These are phyloP conservation scores for Oxytropis ochrocephala DNA, from an alignment of 306 rosid species.

Conservation along the genomic window DNA sequence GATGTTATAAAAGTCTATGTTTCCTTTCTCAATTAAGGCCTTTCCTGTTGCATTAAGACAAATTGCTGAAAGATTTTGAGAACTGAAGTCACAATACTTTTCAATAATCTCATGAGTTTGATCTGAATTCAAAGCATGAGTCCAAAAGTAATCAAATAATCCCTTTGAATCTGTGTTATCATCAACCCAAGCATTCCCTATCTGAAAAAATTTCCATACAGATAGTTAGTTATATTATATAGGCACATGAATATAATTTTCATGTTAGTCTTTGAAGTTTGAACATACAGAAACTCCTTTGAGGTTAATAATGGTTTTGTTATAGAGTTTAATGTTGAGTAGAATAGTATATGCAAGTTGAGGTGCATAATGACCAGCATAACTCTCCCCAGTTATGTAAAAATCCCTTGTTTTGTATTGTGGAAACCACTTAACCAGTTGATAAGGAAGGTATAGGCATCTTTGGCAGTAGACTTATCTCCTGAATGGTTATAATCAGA, in stretches of 20 bases:
- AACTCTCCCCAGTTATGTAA: conserved; percentile 55
- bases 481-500: conserved; percentile 32
- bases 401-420: conserved; percentile 46
- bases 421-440: conserved; percentile 65
- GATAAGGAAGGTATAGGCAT: conserved; percentile 44
- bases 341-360: conserved; percentile 48
- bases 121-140: conserved; percentile 52
- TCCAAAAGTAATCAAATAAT: conserved; percentile 35
- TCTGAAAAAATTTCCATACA: conserved; percentile 29
- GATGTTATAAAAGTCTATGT: conserved; percentile 28
- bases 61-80: not conserved
- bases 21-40: conserved; percentile 18
- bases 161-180: conserved; percentile 17
- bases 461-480: conserved; percentile 37
- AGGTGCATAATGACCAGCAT: conserved; percentile 57
- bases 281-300: conserved; percentile 47
- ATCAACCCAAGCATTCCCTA: conserved; percentile 57
- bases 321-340: conserved; percentile 1
- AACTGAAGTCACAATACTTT: conserved; percentile 34
- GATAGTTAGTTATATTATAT: not conserved
- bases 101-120: conserved; percentile 39
- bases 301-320: conserved; percentile 35
- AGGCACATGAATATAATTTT: not conserved
- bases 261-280: not conserved
- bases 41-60: conserved; percentile 11